Conservation (phyloP, 2,329 filamentous ascomycete species). For the Zasmidium angulare region DNA sequence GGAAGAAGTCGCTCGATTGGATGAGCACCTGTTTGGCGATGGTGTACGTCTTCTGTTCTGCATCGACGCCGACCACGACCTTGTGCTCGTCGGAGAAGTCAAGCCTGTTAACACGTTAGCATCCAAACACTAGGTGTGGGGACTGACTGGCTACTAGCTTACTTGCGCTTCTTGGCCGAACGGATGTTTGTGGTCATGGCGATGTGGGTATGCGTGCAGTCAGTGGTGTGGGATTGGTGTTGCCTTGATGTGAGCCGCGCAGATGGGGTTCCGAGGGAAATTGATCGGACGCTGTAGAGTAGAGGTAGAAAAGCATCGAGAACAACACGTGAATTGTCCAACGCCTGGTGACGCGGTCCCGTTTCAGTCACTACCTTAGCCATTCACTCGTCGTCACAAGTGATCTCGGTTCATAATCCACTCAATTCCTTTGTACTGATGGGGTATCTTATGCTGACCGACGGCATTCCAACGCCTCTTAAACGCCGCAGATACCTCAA, state of each 20-base stretch:
- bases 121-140: background rate
- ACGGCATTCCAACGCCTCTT: background rate
- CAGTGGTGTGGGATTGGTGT: too few species aligned
- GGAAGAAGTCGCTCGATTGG: background rate
- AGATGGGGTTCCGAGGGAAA: too few species aligned
- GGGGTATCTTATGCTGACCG: background rate
- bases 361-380: too few species aligned
- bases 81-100: slow-evolving; percentile 4
- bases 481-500: background rate
- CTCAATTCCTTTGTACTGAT: too few species aligned
- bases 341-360: too few species aligned
- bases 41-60: background rate
- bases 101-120: background rate
- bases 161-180: slow-evolving; percentile 11
- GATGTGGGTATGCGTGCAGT: background rate
- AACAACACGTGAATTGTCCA: too few species aligned
- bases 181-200: background rate
- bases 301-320: too few species aligned
- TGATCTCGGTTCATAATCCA: too few species aligned
- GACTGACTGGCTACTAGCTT: background rate
- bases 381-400: too few species aligned
- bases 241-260: too few species aligned
- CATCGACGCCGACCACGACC: slow-evolving; percentile 1
- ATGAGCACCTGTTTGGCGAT: slow-evolving; percentile 1
- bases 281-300: too few species aligned